A percentile compares a stretch with the other conserved stretches of the same genome.
phyloP scores from a whole-genome alignment of 2,329 filamentous ascomycete species.

The Exophiala bonariae region DNA sequence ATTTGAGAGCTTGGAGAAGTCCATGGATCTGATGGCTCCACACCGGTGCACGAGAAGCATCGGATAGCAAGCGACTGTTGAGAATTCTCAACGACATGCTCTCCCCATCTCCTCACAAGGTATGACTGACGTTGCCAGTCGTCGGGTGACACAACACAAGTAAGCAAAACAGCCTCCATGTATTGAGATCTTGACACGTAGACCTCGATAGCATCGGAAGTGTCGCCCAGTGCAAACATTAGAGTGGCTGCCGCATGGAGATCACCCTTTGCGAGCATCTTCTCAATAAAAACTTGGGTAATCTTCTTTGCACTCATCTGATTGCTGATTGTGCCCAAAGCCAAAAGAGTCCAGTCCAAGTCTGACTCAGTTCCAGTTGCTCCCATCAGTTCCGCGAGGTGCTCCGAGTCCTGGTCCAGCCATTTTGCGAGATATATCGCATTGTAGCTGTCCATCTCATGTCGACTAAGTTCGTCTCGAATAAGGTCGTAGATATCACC shows the following conservation, averaged over 20 bases:
- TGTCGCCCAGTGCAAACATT: slow-evolving; percentile 85
- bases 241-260: slow-evolving; percentile 90
- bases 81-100: slow-evolving; percentile 81
- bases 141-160: slow-evolving; percentile 75
- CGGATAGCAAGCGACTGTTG: slow-evolving; percentile 88
- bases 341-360: slow-evolving; percentile 95
- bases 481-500: slow-evolving; percentile 79
- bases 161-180: slow-evolving; percentile 89
- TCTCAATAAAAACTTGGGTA: slow-evolving; percentile 85
- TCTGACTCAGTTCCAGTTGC: slow-evolving; percentile 83
- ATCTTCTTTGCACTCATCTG: slow-evolving; percentile 82
- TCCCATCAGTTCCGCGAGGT: slow-evolving; percentile 70
- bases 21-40: slow-evolving; percentile 84
- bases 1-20: slow-evolving; percentile 76
- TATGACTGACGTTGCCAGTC: slow-evolving; percentile 92
- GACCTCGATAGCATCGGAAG: slow-evolving; percentile 92
- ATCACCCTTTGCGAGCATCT: slow-evolving; percentile 84
- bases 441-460: slow-evolving; percentile 70
- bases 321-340: slow-evolving; percentile 81
- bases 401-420: slow-evolving; percentile 82
- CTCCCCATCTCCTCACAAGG: slow-evolving; percentile 91
- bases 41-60: slow-evolving; percentile 87
- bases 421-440: slow-evolving; percentile 86
- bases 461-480: slow-evolving; percentile 74
- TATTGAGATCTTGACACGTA: slow-evolving; percentile 89